Percentiles rank a stretch among this genome's conserved stretches.
These are phyloP conservation scores for Tolypocladium ophioglossoides DNA, from an alignment of 2,329 filamentous ascomycete species.

Conservation along the genomic window DNA sequence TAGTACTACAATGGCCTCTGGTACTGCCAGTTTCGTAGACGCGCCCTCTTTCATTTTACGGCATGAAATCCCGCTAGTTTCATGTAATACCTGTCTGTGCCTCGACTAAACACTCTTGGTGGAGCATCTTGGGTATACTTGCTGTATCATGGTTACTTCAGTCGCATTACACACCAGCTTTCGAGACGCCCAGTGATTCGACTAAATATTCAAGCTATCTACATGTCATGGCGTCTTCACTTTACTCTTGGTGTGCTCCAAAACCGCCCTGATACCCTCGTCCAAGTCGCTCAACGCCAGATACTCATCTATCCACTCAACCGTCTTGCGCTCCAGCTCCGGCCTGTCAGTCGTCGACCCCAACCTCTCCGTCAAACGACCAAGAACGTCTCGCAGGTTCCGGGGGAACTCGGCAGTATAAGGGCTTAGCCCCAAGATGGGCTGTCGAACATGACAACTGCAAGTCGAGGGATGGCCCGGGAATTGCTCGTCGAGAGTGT, in stretches of 20 bases:
- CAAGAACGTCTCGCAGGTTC: slow-evolving; percentile 56
- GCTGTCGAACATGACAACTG: slow-evolving; percentile 61
- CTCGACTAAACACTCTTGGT: background rate
- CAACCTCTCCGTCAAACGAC: slow-evolving; percentile 43
- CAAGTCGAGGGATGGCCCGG: slow-evolving; percentile 52
- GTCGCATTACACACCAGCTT: too few species aligned
- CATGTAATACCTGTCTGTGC: too few species aligned
- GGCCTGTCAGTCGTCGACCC: slow-evolving; percentile 33
- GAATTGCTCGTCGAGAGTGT: slow-evolving; percentile 47
- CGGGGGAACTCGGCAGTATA: slow-evolving; percentile 61
- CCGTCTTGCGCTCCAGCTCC: slow-evolving; percentile 36
- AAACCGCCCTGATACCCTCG: slow-evolving; percentile 41
- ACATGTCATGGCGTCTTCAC: slow-evolving; percentile 7
- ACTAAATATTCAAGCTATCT: background rate
- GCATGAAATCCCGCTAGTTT: background rate
- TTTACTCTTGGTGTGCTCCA: slow-evolving; percentile 38
- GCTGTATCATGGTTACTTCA: too few species aligned
- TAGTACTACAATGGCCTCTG: too few species aligned
- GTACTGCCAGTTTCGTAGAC: too few species aligned
- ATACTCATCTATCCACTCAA: slow-evolving; percentile 43
- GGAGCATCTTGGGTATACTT: too few species aligned
- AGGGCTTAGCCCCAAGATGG: slow-evolving; percentile 54
- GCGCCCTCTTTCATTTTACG: background rate
- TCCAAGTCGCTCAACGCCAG: slow-evolving; percentile 41
- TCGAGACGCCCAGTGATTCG: background rate